Percentiles rank a stretch among this genome's conserved stretches.
phyloP scores from a whole-genome alignment of 345 rosid species.

The Dipteronia dyeriana region DNA sequence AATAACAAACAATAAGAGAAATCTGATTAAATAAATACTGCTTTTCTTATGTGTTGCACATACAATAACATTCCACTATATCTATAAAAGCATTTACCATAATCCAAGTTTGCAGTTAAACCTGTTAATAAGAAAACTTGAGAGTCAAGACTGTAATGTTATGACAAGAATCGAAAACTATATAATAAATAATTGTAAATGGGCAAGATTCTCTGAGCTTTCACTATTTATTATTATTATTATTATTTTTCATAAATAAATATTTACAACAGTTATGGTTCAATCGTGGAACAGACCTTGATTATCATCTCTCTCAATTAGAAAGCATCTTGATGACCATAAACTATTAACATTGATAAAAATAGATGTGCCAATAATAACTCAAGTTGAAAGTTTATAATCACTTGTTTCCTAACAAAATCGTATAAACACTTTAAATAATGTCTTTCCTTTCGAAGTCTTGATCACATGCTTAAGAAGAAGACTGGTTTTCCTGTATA shows the following conservation, averaged over 20 bases:
- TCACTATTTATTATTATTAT: no score
- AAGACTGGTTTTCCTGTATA: conserved; percentile 34
- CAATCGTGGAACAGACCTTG: conserved; percentile 10
- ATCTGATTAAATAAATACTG: no score
- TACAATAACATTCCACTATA: no score
- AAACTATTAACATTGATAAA: no score
- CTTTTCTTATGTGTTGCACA: no score
- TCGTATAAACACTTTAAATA: conserved; percentile 2
- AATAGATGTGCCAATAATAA: conserved; percentile 15
- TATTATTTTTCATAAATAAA: not conserved
- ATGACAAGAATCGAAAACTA: not conserved
- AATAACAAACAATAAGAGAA: no score
- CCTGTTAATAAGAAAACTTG: not conserved
- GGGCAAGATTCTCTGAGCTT: not conserved
- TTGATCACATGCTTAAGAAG: conserved; percentile 9
- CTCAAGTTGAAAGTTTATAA: not conserved
- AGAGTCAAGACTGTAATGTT: not conserved
- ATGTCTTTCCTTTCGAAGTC: not conserved
- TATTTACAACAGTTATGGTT: conserved; percentile 35
- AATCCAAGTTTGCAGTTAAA: no score
- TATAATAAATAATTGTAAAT: not conserved
- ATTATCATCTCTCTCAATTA: not conserved
- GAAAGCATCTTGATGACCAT: no score
- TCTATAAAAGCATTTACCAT: no score
- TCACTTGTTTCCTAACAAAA: conserved; percentile 26